phyloP scores from a whole-genome alignment of 2,329 filamentous ascomycete species.

The Cytospora chrysosperma region DNA sequence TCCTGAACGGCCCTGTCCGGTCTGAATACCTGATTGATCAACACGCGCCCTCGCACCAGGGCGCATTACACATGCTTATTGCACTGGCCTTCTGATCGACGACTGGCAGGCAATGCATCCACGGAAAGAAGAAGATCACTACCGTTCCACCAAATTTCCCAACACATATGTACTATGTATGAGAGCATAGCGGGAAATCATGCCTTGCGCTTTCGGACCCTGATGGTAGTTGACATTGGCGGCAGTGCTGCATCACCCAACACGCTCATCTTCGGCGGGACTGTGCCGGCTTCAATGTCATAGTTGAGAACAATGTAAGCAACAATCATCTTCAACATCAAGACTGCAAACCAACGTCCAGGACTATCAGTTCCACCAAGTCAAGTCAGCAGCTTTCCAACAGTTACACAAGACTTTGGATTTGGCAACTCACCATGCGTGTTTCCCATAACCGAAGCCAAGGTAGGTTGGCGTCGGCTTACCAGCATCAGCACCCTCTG shows the following conservation, averaged over 20 bases:
- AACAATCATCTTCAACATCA: conserved; percentile 5
- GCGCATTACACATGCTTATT: background rate
- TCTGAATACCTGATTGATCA: background rate
- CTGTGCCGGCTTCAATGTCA: background rate
- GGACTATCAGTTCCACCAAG: background rate
- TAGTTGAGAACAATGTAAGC: conserved; percentile 3
- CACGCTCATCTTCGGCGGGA: background rate
- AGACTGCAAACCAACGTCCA: conserved; percentile 1
- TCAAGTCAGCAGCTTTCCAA: background rate
- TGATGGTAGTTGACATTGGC: conserved; percentile 1
- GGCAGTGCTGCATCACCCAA: conserved; percentile 2
- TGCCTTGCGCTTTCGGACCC: background rate
- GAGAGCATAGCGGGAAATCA: background rate
- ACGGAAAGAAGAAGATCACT: background rate
- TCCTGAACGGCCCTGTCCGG: background rate
- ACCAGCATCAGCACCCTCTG: background rate
- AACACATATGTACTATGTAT: background rate
- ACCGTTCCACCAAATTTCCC: background rate
- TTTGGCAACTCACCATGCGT: background rate
- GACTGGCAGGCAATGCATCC: background rate
- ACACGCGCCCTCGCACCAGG: background rate
- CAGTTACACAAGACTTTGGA: background rate
- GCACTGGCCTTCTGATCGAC: background rate
- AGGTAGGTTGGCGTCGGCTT: conserved; percentile 3
- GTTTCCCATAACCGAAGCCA: conserved; percentile 1